Conservation (phyloP, 177 flowering plant genomes). For the Vitis hybrid region DNA sequence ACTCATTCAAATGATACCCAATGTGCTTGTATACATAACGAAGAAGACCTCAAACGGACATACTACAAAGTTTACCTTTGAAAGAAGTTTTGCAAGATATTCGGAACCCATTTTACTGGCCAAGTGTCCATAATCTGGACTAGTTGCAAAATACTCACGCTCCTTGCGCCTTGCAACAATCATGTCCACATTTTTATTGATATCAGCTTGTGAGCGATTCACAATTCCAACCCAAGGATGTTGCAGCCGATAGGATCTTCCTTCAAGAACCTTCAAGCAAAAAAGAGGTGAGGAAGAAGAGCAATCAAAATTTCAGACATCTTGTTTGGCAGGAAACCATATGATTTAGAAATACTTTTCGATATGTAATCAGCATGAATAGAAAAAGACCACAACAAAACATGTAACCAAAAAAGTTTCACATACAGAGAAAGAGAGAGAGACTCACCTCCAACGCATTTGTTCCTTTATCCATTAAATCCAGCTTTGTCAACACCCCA, state of each 20-base stretch:
- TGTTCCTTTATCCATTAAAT: conserved; percentile 68
- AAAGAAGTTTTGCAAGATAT: conserved; percentile 59
- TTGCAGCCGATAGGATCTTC: conserved; percentile 56
- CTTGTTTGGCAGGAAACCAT: too few relatives aligned
- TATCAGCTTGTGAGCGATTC: conserved; percentile 67
- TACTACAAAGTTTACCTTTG: conserved; percentile 29
- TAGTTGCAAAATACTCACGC: conserved; percentile 51
- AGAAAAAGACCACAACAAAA: too few relatives aligned
- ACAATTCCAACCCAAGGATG: conserved; percentile 71
- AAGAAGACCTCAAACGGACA: too few relatives aligned
- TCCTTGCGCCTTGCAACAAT: conserved; percentile 55
- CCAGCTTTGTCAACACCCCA: conserved; percentile 64
- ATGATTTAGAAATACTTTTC: background rate
- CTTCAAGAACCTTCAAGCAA: conserved; percentile 50
- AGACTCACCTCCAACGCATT: conserved; percentile 53
- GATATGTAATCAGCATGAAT: too few relatives aligned
- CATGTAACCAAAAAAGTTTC: background rate
- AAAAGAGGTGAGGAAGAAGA: background rate
- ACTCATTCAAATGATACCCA: background rate
- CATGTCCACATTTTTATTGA: conserved; percentile 58
- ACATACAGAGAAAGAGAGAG: conserved; percentile 7
- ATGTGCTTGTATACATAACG: background rate
- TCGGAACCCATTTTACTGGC: conserved; percentile 65
- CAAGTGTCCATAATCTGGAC: conserved; percentile 59
- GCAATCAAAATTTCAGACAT: background rate